These are phyloP conservation scores for Turnera subulata DNA, from an alignment of 345 rosid species.

Conservation along the genomic window DNA sequence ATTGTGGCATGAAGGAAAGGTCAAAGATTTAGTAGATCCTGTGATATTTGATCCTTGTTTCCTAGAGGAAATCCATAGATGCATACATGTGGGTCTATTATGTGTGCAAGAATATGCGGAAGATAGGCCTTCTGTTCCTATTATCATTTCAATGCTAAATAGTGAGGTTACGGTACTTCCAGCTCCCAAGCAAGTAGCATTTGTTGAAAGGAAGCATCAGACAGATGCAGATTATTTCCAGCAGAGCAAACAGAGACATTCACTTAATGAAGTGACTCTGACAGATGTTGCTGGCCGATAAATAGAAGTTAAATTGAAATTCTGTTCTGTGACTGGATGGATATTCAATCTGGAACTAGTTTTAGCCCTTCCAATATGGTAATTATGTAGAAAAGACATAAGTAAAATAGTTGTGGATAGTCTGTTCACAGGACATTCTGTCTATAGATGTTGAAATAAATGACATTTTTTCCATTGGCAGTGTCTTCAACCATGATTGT, in stretches of 20 bases:
- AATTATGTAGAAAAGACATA: too few species aligned
- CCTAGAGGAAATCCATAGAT: not conserved
- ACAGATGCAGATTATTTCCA: not conserved
- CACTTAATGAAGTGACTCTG: constrained; percentile 5
- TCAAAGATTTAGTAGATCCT: not conserved
- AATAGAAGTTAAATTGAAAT: not conserved
- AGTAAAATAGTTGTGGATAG: too few species aligned
- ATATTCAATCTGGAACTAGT: too few species aligned
- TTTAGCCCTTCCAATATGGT: too few species aligned
- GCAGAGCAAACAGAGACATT: not conserved
- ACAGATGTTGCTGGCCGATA: constrained; percentile 6
- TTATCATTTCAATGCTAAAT: constrained; percentile 9
- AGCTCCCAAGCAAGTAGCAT: constrained; percentile 11
- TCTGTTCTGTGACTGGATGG: too few species aligned
- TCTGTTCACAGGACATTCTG: too few species aligned
- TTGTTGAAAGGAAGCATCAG: not conserved
- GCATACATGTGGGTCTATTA: constrained; percentile 24
- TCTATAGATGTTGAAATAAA: too few species aligned
- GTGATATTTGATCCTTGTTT: not conserved
- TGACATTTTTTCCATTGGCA: too few species aligned
- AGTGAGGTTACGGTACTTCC: constrained; percentile 12
- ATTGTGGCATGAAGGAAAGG: constrained; percentile 14
- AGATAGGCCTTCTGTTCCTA: constrained; percentile 12
- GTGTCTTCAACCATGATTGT: too few species aligned
- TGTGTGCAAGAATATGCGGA: constrained; percentile 25